These are phyloP conservation scores for Arabis alpina DNA, from an alignment of 345 rosid genomes.

Conservation along the genomic window DNA sequence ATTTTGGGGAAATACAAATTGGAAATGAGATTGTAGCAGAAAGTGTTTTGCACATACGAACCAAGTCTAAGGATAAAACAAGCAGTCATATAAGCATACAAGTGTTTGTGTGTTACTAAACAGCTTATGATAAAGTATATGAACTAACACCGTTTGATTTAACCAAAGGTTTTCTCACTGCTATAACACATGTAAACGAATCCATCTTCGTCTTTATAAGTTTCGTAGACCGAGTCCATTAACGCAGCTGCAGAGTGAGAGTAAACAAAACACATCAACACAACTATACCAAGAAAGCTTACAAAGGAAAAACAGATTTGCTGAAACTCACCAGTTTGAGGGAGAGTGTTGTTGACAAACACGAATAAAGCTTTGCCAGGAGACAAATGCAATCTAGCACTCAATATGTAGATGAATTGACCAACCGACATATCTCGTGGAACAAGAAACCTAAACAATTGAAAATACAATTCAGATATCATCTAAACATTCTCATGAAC, in stretches of 20 bases:
- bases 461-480: conserved; percentile 17
- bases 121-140: conserved; percentile 13
- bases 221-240: conserved; percentile 68
- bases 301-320: neutral
- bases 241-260: conserved; percentile 59
- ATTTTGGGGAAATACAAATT: neutral
- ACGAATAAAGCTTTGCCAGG: conserved; percentile 83
- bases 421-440: conserved; percentile 93
- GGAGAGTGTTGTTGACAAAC: conserved; percentile 78
- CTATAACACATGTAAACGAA: conserved; percentile 63
- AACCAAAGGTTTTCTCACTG: conserved; percentile 42
- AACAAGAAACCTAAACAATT: conserved; percentile 65
- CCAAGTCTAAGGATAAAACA: conserved; percentile 9
- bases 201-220: conserved; percentile 86
- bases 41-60: conserved; percentile 11
- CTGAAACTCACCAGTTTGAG: conserved; percentile 68
- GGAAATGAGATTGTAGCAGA: conserved; percentile 21
- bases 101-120: conserved; percentile 26
- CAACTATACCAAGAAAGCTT: conserved; percentile 4
- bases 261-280: neutral
- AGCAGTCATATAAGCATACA: conserved; percentile 30
- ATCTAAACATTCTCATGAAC: neutral
- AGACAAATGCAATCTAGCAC: conserved; percentile 63
- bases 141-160: conserved; percentile 15
- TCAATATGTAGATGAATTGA: conserved; percentile 75